phyloP scores from a whole-genome alignment of 345 rosid species.

The Eucalyptus microcorys region DNA sequence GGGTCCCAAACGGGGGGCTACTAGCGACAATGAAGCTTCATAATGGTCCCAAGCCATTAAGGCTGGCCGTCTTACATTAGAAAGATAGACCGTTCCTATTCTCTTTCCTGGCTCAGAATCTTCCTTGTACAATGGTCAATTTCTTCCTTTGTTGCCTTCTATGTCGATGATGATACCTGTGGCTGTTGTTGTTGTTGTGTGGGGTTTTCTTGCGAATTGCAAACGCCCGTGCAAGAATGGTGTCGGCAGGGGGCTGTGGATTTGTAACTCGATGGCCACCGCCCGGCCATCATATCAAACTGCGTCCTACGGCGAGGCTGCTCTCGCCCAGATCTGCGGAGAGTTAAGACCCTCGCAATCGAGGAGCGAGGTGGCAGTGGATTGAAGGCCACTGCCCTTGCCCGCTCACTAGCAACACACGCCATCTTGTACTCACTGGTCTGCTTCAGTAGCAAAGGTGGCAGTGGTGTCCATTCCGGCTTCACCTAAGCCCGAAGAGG shows the following conservation, averaged over 20 bases:
- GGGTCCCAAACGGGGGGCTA: not conserved
- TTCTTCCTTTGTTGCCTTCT: not conserved
- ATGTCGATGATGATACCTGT: not conserved
- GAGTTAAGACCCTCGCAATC: not conserved
- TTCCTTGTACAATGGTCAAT: not conserved
- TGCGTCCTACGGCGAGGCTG: not conserved
- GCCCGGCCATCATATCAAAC: no score
- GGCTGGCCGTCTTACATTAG: not conserved
- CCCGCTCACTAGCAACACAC: not conserved
- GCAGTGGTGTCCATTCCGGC: not conserved
- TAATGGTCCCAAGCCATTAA: not conserved
- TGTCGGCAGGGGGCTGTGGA: not conserved
- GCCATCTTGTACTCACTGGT: not conserved
- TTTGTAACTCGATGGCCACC: no score
- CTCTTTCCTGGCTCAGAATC: not conserved
- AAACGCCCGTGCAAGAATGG: not conserved
- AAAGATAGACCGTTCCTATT: not conserved
- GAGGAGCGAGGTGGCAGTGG: not conserved
- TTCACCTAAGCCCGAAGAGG: not conserved
- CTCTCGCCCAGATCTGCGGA: rapidly evolving
- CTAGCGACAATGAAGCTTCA: not conserved
- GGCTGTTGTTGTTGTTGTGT: no score
- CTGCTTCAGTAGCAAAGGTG: not conserved
- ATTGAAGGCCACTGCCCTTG: not conserved
- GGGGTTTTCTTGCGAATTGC: not conserved